Conservation (phyloP, 2,329 filamentous ascomycete genomes). For the Ascochyta fabae region DNA sequence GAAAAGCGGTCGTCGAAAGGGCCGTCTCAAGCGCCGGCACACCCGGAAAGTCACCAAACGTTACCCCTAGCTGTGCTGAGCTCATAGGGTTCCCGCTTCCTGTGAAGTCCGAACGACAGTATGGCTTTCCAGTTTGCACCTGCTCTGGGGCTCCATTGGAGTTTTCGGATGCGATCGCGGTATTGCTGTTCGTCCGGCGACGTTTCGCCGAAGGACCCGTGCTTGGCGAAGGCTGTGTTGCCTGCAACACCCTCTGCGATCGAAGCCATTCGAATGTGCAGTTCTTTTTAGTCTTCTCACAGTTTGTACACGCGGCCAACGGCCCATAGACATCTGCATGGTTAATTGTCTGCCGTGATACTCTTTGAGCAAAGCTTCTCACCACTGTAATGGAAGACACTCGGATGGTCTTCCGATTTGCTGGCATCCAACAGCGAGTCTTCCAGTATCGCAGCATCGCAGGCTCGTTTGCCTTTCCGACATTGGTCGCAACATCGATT, state of each 20-base stretch:
- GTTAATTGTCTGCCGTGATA: slow-evolving; percentile 23
- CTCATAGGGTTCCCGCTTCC: slow-evolving; percentile 10
- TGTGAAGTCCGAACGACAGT: slow-evolving; percentile 11
- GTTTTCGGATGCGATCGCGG: slow-evolving; percentile 1
- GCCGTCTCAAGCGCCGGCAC: slow-evolving; percentile 22
- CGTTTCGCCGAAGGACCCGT: slow-evolving; percentile 36
- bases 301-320: slow-evolving; percentile 51
- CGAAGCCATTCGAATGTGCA: slow-evolving; percentile 56
- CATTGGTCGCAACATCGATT: slow-evolving; percentile 57
- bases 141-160: slow-evolving; percentile 5
- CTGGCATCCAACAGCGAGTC: slow-evolving; percentile 40
- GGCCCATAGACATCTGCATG: slow-evolving; percentile 43
- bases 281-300: slow-evolving; percentile 53
- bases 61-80: slow-evolving; percentile 31
- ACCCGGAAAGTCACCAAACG: slow-evolving; percentile 40
- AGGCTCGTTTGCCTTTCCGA: slow-evolving; percentile 54
- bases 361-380: slow-evolving; percentile 17
- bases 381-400: slow-evolving; percentile 47
- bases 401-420: slow-evolving; percentile 30
- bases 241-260: slow-evolving; percentile 42
- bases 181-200: slow-evolving; percentile 36
- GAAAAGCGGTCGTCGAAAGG: slow-evolving; percentile 4
- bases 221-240: slow-evolving; percentile 28
- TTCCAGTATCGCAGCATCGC: slow-evolving; percentile 50
- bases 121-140: not conserved